These are phyloP conservation scores for Dysphania ambrosioides DNA, from an alignment of 148 eudicot genomes.

Conservation along the genomic window DNA sequence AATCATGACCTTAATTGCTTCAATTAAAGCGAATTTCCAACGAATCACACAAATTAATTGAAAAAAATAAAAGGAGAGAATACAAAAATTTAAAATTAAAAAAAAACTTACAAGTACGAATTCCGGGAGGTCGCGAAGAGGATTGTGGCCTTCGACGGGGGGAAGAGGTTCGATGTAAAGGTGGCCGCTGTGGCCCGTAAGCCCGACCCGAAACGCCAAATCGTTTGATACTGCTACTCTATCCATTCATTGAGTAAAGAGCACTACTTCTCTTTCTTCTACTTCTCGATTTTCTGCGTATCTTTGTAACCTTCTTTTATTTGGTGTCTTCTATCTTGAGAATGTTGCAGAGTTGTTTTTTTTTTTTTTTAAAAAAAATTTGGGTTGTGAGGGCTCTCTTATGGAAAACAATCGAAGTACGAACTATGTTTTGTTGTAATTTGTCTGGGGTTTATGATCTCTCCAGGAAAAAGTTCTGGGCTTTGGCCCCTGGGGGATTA, in stretches of 20 bases:
- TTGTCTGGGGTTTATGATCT: no score
- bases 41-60: background rate
- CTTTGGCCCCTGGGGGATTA: no score
- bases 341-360: no score
- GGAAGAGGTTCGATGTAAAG: constrained; percentile 78
- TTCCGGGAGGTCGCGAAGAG: constrained; percentile 62
- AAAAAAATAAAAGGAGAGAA: background rate
- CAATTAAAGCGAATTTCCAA: background rate
- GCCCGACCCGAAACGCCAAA: constrained; percentile 71
- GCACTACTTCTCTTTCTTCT: background rate
- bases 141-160: constrained; percentile 52
- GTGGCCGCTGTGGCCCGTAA: constrained; percentile 80
- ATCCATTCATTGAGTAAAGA: constrained; percentile 68
- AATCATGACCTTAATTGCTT: background rate
- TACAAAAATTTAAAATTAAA: no score
- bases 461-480: no score
- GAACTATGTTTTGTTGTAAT: no score
- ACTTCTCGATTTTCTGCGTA: background rate
- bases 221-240: constrained; percentile 50
- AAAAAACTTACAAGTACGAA: constrained; percentile 53
- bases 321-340: no score
- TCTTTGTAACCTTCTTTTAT: background rate
- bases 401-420: no score
- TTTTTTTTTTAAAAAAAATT: no score
- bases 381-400: background rate